phyloP scores from a whole-genome alignment of 805 yeast genomes.

The Saccharomyces kudriavzevii region DNA sequence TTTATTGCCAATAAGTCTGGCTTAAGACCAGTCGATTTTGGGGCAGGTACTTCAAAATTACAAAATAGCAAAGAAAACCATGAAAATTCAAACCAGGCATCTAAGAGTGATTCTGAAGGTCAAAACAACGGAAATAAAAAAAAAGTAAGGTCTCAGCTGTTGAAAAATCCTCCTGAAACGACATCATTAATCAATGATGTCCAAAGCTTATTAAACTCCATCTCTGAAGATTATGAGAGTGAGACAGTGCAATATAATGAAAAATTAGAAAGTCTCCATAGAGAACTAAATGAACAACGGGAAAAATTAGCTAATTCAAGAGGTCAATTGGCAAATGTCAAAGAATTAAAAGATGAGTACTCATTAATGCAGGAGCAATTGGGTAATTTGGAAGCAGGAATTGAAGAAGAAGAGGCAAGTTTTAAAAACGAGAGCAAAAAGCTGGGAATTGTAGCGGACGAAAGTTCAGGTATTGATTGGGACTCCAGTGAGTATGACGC shows the following conservation, averaged over 20 bases:
- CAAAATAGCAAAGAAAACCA: constrained; percentile 2
- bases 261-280: constrained; percentile 45
- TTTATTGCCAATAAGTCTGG: constrained; percentile 77
- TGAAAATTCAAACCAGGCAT: not conserved
- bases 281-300: constrained; percentile 26
- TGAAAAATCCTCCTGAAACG: constrained; percentile 19
- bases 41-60: constrained; percentile 34
- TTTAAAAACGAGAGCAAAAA: constrained; percentile 40
- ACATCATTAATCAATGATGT: constrained; percentile 37
- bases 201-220: constrained; percentile 40
- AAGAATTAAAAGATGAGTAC: constrained; percentile 49
- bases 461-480: constrained; percentile 27
- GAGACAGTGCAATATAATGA: constrained; percentile 49
- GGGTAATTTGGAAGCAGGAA: constrained; percentile 52
- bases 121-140: not conserved
- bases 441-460: constrained; percentile 27
- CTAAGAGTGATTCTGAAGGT: not conserved
- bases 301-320: constrained; percentile 20
- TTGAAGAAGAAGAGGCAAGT: constrained; percentile 51
- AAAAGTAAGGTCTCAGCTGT: not conserved
- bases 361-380: constrained; percentile 45
- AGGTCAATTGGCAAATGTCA: constrained; percentile 21
- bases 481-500: constrained; percentile 62
- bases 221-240: constrained; percentile 51
- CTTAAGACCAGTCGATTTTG: constrained; percentile 78